A percentile compares a stretch with the other conserved stretches of the same genome.
Evolutionary conservation across 306 rosid genomes (phyloP).

Genomic region (Quercus cerris): DNA sequence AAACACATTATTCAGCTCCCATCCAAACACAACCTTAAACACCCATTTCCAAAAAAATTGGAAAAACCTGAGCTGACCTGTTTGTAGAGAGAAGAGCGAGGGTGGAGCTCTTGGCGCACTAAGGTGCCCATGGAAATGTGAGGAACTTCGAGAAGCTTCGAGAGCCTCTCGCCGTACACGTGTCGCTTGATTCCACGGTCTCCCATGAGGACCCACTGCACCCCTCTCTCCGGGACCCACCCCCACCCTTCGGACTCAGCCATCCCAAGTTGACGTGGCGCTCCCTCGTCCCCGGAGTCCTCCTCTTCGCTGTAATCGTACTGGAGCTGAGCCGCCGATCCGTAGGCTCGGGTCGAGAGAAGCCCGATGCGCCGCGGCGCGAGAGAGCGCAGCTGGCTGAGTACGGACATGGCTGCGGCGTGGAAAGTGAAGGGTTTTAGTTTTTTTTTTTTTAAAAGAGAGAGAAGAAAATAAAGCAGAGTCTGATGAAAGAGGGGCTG

Average conservation of each 20-base stretch:
- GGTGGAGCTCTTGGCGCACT: slow-evolving; percentile 84
- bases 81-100: slow-evolving; percentile 75
- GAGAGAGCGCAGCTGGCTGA: slow-evolving; percentile 33
- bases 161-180: slow-evolving; percentile 67
- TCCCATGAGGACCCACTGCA: slow-evolving; percentile 92
- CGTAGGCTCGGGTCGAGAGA: slow-evolving; percentile 35
- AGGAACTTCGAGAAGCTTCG: slow-evolving; percentile 88
- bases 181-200: slow-evolving; percentile 67
- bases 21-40: neutral
- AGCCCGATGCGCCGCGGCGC: neutral
- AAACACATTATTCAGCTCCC: neutral
- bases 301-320: slow-evolving; percentile 40
- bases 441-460: too few species aligned
- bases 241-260: slow-evolving; percentile 58
- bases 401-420: slow-evolving; percentile 39
- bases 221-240: slow-evolving; percentile 64
- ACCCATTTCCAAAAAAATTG: too few species aligned
- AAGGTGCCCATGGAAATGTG: slow-evolving; percentile 83
- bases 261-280: slow-evolving; percentile 29
- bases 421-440: slow-evolving; percentile 24
- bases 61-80: slow-evolving; percentile 32
- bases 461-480: neutral
- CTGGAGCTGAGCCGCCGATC: slow-evolving; percentile 64
- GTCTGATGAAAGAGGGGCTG: neutral
- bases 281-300: slow-evolving; percentile 9